Percentiles rank a stretch among this genome's conserved stretches.
These are phyloP conservation scores for Clohesyomyces aquaticus DNA, from an alignment of 495 filamentous ascomycete genomes.

Conservation along the genomic window DNA sequence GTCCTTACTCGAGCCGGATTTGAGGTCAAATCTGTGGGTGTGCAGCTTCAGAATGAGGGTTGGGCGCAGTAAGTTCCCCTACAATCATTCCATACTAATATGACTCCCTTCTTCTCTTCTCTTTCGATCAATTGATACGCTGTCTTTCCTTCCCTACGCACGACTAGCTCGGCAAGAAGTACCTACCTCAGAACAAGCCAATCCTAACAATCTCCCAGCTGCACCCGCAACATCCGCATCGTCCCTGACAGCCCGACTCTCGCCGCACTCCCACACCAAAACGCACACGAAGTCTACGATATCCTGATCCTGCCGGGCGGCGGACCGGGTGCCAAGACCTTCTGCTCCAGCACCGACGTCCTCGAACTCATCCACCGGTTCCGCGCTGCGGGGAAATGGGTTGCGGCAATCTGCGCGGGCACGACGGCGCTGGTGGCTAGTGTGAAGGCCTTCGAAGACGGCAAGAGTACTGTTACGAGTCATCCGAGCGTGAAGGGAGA, in stretches of 20 bases:
- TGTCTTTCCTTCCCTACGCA: too few relatives aligned
- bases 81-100: background rate
- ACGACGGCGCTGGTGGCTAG: constrained; percentile 42
- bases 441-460: constrained; percentile 10
- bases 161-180: too few relatives aligned
- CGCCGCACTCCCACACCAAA: constrained; percentile 8
- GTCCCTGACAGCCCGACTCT: constrained; percentile 34
- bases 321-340: constrained; percentile 38
- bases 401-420: constrained; percentile 42
- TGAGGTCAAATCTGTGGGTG: constrained; percentile 39
- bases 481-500: constrained; percentile 43
- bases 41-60: constrained; percentile 38
- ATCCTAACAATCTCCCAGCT: constrained; percentile 25
- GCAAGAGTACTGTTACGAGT: constrained; percentile 36
- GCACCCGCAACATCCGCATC: constrained; percentile 42
- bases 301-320: constrained; percentile 44
- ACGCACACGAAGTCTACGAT: constrained; percentile 25
- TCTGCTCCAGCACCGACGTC: constrained; percentile 19
- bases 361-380: constrained; percentile 34
- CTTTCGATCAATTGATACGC: too few relatives aligned
- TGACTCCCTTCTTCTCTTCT: background rate
- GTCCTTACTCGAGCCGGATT: constrained; percentile 43
- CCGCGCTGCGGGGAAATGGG: constrained; percentile 27
- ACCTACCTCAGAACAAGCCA: too few relatives aligned
- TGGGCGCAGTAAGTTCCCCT: constrained; percentile 25